Evolutionary conservation across 2,329 filamentous ascomycete genomes (phyloP), one percentile per base, ranked within the genome.

Genomic region (Monosporascus sp.): DNA sequence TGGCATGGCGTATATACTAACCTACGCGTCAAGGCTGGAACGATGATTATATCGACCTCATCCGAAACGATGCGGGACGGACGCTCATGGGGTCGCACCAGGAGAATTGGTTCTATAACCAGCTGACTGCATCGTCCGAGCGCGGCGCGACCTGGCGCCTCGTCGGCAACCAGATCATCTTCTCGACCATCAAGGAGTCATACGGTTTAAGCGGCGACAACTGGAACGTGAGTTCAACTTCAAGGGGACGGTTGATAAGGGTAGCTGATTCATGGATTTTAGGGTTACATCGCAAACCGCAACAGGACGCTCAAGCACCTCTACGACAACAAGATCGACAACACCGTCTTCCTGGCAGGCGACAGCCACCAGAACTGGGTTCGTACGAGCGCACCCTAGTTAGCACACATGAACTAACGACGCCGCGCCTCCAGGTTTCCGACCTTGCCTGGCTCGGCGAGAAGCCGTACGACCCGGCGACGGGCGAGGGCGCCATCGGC

Each of bases 331-430:
- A 76, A 83, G 20, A 89, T 90, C 59, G 74, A 74, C 52, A 90
- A 91, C 73, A 90, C 86, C 63, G 81, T 90, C 60, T 82, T 90
- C 62, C 78, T 91, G 24, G 78, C 86, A 0, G 88, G 88, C 14
- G 87, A 90, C 65, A 81, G 77, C 39, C 88, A 90, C 64, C 78
- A 79, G 22, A 83, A 81, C 49, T 89, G 86, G 82, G 82, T 80
- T 37, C 50, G 58, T 45, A 35, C 11, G 31, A 14, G 9, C 22
- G 4, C 20, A 56, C 38, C 14, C 17, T 17, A 15, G 36, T 37
- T n/a, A 37, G 22, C 39, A 43, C 39, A 15, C 11, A 24, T 20
- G 39, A 14, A 20, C n/a, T 20, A 43, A 14, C 14, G 41, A 7
- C 8, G 3, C 11, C 2, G 41, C 41, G 41, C 41, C 15, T 11